phyloP scores from a whole-genome alignment of 331 rosid genomes.

The Malus hybrid region DNA sequence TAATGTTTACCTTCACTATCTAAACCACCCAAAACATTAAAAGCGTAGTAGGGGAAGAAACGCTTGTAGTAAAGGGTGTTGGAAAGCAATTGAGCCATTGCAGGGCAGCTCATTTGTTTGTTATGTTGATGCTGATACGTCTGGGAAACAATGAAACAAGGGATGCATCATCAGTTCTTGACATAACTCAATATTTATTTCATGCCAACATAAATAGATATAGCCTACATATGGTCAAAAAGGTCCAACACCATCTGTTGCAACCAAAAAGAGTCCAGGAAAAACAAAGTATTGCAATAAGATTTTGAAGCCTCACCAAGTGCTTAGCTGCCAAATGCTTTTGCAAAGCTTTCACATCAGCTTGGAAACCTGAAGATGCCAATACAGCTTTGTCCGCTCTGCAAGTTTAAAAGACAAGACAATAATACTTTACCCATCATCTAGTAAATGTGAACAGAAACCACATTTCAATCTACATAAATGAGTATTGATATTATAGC shows the following conservation, averaged over 20 bases:
- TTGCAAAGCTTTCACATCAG: conserved; percentile 91
- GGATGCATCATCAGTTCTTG: neutral
- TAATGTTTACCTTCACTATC: conserved; percentile 67
- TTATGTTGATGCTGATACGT: conserved; percentile 93
- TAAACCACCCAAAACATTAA: conserved; percentile 90
- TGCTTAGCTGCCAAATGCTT: conserved; percentile 79
- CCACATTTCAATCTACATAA: neutral
- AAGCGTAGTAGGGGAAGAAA: conserved; percentile 87
- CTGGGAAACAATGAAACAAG: conserved; percentile 26
- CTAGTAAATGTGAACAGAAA: neutral
- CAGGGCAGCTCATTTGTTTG: conserved; percentile 99
- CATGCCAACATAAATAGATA: neutral
- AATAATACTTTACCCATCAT: neutral
- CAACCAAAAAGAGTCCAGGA: neutral
- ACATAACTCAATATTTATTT: neutral
- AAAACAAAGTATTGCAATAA: neutral
- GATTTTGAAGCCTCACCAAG: conserved; percentile 46
- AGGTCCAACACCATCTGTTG: neutral
- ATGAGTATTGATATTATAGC: too few species aligned
- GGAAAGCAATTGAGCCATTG: conserved; percentile 87
- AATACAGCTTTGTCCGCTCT: conserved; percentile 73
- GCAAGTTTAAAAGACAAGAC: conserved; percentile 13
- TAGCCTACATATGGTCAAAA: neutral
- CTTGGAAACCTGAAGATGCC: conserved; percentile 99
- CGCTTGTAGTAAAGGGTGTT: conserved; percentile 92